These are phyloP conservation scores for Mycena latifolia DNA, from an alignment of 768 basidiomycete genomes.

Conservation along the genomic window DNA sequence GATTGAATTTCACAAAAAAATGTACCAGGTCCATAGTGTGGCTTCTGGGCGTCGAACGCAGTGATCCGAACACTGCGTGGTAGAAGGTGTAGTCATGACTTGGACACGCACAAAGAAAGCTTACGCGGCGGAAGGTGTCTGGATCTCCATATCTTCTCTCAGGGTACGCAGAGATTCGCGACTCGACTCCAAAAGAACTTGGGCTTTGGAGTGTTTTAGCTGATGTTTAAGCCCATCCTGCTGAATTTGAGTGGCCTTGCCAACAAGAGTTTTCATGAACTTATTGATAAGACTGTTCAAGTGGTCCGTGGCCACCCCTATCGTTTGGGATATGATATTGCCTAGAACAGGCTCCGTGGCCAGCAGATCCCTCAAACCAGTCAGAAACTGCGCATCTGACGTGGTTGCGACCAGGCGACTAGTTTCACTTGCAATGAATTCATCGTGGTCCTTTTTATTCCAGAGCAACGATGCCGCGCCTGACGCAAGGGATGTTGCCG, in stretches of 20 bases:
- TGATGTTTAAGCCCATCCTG: not conserved
- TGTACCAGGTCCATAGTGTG: not conserved
- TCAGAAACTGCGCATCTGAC: constrained; percentile 13
- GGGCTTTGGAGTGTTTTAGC: not conserved
- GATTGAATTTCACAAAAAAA: not conserved
- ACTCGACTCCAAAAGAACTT: not conserved
- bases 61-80: constrained; percentile 1
- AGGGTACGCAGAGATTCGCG: not conserved
- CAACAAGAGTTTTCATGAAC: not conserved
- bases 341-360: not conserved
- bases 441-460: not conserved
- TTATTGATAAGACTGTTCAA: not conserved
- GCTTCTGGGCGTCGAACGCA: not conserved
- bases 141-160: constrained; percentile 7
- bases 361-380: constrained; percentile 1
- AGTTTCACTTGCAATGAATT: not conserved
- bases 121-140: constrained; percentile 14
- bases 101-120: not conserved
- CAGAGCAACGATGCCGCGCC: too few species aligned
- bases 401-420: not conserved
- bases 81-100: too few species aligned
- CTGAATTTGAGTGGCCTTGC: not conserved
- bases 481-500: too few species aligned
- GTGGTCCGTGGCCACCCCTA: not conserved
- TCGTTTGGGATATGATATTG: not conserved